A percentile compares a stretch with the other conserved stretches of the same genome.
Evolutionary conservation across 1,139 yeast species (phyloP).

Genomic region (Yamadazyma epiphylla): DNA sequence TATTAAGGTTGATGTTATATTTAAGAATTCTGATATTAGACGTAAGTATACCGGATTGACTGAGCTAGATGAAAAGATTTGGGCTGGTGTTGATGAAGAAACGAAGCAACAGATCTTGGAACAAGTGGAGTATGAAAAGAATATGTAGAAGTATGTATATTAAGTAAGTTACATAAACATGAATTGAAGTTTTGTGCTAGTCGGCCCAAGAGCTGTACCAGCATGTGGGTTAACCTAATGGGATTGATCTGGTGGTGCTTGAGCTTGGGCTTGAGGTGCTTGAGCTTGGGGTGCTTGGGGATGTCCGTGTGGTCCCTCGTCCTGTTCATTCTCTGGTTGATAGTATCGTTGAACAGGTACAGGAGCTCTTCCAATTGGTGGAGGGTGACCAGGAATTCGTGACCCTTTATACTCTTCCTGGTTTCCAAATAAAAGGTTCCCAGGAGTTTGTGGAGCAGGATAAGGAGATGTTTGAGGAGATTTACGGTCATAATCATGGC

Average conservation of each 20-base stretch:
- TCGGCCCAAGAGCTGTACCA: neutral
- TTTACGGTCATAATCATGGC: too few relatives aligned
- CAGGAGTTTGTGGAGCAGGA: too few relatives aligned
- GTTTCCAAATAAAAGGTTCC: neutral
- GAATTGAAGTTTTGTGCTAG: neutral
- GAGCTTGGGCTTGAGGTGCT: slow-evolving; percentile 1
- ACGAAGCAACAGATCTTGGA: slow-evolving; percentile 56
- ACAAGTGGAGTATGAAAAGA: slow-evolving; percentile 58
- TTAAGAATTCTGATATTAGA: slow-evolving; percentile 42
- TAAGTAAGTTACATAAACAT: too few relatives aligned
- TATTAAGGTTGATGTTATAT: slow-evolving; percentile 48
- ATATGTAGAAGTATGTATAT: slow-evolving; percentile 6
- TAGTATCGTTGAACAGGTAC: too few relatives aligned
- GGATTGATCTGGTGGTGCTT: neutral
- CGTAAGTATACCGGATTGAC: slow-evolving; percentile 61
- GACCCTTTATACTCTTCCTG: too few relatives aligned
- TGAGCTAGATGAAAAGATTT: slow-evolving; percentile 56
- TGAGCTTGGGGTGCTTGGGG: neutral
- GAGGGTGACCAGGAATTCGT: too few relatives aligned
- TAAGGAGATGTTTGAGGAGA: neutral
- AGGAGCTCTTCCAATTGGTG: too few relatives aligned
- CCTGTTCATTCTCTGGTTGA: too few relatives aligned
- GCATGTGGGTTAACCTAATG: neutral
- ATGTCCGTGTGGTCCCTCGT: too few relatives aligned
- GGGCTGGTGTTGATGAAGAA: slow-evolving; percentile 51